A percentile compares a stretch with the other conserved stretches of the same genome.
Conservation (phyloP, 2,329 filamentous ascomycete species). For the Penicillium janthinellum region DNA sequence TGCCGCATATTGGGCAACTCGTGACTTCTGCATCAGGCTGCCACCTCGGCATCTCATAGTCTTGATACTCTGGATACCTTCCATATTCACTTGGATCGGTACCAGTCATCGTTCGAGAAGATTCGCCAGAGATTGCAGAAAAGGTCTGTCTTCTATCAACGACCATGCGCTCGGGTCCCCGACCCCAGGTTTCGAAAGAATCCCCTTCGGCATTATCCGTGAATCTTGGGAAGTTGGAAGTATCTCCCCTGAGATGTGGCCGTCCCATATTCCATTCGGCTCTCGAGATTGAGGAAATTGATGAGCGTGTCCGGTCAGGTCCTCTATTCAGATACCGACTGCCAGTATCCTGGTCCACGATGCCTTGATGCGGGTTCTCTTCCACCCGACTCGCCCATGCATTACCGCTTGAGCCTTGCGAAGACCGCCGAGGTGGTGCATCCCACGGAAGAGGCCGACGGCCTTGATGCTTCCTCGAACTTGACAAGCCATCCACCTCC, state of each 20-base stretch:
- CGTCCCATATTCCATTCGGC: neutral
- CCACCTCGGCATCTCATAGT: conserved; percentile 67
- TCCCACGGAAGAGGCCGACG: neutral
- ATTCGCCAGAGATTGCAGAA: neutral
- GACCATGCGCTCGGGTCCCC: neutral
- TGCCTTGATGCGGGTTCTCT: neutral
- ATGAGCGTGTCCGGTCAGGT: neutral
- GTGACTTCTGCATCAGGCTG: conserved; percentile 83
- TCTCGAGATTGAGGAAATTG: neutral
- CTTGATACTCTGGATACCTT: neutral
- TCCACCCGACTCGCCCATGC: neutral
- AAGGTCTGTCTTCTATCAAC: neutral
- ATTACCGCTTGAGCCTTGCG: neutral
- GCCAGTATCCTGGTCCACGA: neutral
- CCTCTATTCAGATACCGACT: neutral
- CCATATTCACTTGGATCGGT: neutral
- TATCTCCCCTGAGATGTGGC: neutral
- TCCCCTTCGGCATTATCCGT: neutral
- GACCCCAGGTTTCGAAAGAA: neutral
- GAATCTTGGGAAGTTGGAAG: no score
- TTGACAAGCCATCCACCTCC: neutral
- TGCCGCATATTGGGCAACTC: conserved; percentile 80
- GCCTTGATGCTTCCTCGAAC: neutral
- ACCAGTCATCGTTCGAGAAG: neutral
- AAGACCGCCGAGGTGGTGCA: neutral